A percentile compares a stretch with the other conserved stretches of the same genome.
Conservation (phyloP, 78 protist species). For the Polysphondylium violaceum region DNA sequence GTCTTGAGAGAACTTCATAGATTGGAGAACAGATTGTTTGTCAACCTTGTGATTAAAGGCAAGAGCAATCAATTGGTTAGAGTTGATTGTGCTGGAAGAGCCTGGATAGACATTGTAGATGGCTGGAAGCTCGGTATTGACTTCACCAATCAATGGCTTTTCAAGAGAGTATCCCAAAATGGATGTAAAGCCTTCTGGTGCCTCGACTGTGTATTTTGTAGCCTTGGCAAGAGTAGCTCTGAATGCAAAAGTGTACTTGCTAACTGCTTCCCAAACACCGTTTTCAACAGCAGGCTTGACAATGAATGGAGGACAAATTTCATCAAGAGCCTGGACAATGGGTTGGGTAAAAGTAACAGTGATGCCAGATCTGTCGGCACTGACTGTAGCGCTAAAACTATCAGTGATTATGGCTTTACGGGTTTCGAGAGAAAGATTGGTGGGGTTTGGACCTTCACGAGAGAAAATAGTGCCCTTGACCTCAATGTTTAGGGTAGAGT, state of each 20-base stretch:
- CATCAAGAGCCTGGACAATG: too few relatives aligned
- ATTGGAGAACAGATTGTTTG: background rate
- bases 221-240: background rate
- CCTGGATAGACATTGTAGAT: background rate
- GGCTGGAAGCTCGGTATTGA: background rate
- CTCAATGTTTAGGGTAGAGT: background rate
- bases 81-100: background rate
- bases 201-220: background rate
- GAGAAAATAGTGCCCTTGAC: background rate
- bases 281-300: slow-evolving; percentile 16
- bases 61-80: slow-evolving; percentile 20
- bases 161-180: background rate
- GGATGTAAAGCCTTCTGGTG: slow-evolving; percentile 22
- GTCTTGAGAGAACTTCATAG: background rate
- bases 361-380: background rate
- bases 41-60: slow-evolving; percentile 33
- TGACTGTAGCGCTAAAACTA: background rate
- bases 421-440: too few relatives aligned
- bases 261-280: slow-evolving; percentile 1
- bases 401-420: too few relatives aligned
- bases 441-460: background rate
- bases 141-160: background rate
- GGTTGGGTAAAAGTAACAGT: background rate
- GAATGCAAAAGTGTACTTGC: background rate
- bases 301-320: too few relatives aligned